These are phyloP conservation scores for Cryptosporidium meleagridis DNA, from an alignment of 169 alveolate species.

Conservation along the genomic window DNA sequence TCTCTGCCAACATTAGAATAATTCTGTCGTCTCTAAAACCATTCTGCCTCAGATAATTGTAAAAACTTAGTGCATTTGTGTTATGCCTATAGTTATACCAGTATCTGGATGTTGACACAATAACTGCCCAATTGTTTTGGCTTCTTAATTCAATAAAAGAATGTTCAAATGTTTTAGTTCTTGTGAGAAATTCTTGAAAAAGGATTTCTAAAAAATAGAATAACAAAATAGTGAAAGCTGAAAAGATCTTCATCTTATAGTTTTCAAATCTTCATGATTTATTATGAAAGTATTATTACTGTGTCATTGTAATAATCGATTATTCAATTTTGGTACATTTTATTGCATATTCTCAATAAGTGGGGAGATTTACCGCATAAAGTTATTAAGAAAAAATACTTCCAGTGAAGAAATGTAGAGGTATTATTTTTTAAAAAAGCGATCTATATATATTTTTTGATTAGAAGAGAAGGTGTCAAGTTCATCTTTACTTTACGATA, in stretches of 20 bases:
- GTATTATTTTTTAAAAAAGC: background rate
- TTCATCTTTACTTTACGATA: background rate
- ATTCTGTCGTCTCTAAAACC: constrained; percentile 89
- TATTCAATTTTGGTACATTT: background rate
- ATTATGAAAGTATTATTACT: background rate
- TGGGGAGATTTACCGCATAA: background rate
- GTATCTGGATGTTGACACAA: constrained; percentile 87
- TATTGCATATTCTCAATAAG: background rate
- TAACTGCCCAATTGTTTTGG: constrained; percentile 84
- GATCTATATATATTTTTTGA: background rate
- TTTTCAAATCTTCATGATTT: constrained; percentile 26
- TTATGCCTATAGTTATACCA: constrained; percentile 91
- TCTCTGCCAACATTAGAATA: constrained; percentile 87
- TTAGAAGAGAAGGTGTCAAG: background rate
- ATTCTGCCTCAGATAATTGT: constrained; percentile 83
- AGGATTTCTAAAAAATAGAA: constrained; percentile 41
- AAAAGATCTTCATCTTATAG: constrained; percentile 57
- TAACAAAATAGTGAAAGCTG: constrained; percentile 33
- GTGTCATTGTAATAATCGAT: background rate
- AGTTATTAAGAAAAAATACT: background rate
- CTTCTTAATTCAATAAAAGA: constrained; percentile 10
- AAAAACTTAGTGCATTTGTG: constrained; percentile 87
- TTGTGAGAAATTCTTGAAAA: background rate
- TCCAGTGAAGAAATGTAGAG: background rate
- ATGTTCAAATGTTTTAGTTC: background rate